These are phyloP conservation scores for Setaria viridis DNA, from an alignment of 202 grass and related monocot species.

Conservation along the genomic window DNA sequence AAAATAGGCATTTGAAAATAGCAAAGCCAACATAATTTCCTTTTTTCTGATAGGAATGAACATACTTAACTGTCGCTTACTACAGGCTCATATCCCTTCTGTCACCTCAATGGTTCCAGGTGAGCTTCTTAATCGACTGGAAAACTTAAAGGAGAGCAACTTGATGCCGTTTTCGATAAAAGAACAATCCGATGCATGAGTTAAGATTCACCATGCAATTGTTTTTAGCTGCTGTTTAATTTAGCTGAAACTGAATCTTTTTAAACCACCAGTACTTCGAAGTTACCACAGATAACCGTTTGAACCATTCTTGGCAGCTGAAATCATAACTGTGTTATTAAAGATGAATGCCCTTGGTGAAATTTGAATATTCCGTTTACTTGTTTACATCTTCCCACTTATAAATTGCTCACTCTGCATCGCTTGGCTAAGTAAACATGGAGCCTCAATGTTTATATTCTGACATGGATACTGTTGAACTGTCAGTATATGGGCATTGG, in stretches of 20 bases:
- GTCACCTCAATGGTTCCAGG: not conserved
- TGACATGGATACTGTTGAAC: constrained; percentile 24
- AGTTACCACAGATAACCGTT: not conserved
- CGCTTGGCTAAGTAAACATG: not conserved
- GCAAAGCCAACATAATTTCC: not conserved
- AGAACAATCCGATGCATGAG: not conserved
- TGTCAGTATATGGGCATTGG: constrained; percentile 40
- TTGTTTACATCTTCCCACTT: too few relatives aligned
- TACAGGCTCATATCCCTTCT: not conserved
- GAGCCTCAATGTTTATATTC: not conserved
- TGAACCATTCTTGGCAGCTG: not conserved
- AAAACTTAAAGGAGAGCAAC: not conserved
- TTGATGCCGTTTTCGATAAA: not conserved
- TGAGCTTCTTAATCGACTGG: not conserved
- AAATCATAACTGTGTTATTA: not conserved
- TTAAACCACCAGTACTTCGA: not conserved
- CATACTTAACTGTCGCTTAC: not conserved
- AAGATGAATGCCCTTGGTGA: not conserved
- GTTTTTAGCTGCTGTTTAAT: not conserved
- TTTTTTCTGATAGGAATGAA: not conserved
- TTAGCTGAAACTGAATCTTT: not conserved
- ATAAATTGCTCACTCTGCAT: constrained; percentile 19
- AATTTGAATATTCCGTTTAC: not conserved
- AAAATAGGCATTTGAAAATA: not conserved
- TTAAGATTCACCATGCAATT: not conserved